A percentile compares a stretch with the other conserved stretches of the same genome.
Conservation (phyloP, 1,284 basidiomycete genomes). For the Ustilago cynodontis region DNA sequence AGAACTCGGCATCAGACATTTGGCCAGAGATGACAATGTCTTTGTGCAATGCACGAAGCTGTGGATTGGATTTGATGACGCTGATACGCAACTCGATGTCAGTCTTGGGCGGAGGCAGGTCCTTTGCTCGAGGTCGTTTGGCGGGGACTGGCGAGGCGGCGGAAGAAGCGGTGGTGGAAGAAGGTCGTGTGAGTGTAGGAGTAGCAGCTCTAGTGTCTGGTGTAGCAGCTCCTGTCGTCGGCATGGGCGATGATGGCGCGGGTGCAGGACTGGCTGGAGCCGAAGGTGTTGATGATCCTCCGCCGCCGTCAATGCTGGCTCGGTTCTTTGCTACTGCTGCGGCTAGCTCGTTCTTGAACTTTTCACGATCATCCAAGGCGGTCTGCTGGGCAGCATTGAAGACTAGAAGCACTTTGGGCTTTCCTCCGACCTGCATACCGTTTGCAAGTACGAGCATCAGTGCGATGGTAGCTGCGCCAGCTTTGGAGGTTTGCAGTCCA, state of each 20-base stretch:
- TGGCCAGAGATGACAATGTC: slow-evolving; percentile 62
- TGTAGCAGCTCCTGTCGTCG: slow-evolving; percentile 20
- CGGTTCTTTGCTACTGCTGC: slow-evolving; percentile 45
- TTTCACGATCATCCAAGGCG: slow-evolving; percentile 52
- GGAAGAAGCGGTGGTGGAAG: slow-evolving; percentile 12
- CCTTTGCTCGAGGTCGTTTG: slow-evolving; percentile 10
- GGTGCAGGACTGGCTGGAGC: slow-evolving; percentile 27
- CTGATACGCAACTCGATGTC: slow-evolving; percentile 63
- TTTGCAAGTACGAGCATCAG: slow-evolving; percentile 56
- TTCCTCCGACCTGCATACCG: slow-evolving; percentile 41
- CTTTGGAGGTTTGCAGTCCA: slow-evolving; percentile 57
- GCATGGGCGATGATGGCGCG: slow-evolving; percentile 19
- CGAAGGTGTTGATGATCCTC: slow-evolving; percentile 7
- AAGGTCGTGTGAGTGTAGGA: slow-evolving; percentile 12
- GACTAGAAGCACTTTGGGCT: slow-evolving; percentile 46
- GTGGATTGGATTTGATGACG: slow-evolving; percentile 61
- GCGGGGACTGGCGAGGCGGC: slow-evolving; percentile 6
- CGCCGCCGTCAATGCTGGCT: slow-evolving; percentile 17
- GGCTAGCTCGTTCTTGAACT: slow-evolving; percentile 58
- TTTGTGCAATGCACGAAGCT: slow-evolving; percentile 61
- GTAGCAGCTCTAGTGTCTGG: slow-evolving; percentile 22
- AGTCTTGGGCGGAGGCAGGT: slow-evolving; percentile 17
- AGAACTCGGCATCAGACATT: slow-evolving; percentile 66
- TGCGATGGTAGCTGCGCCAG: slow-evolving; percentile 57
- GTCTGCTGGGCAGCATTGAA: slow-evolving; percentile 57